Evolutionary conservation across 331 rosid species (phyloP), one percentile per base, ranked within the genome.

Genomic region (Spiraea crenata): DNA sequence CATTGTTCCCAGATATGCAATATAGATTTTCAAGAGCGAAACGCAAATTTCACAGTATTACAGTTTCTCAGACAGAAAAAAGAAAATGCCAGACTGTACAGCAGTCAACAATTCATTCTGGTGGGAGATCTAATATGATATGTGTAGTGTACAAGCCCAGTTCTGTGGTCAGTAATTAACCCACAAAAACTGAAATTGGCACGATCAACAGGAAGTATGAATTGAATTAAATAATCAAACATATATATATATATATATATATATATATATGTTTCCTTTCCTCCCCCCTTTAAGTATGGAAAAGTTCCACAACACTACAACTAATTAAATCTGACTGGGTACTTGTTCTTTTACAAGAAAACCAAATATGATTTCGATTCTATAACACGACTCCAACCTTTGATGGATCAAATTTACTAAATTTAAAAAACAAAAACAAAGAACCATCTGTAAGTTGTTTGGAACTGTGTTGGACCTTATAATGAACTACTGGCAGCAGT

Each of bases 401-500:
- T 48, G 9, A 17, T 50, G 46, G 60, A 54, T 55, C 13, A 44
- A 44, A 15, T 55, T 25, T 70, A 15, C 17, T 56, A 44, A 42
- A 31, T 34, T 49, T 49, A 10, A 7, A 16, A 55, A 52, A n/a
- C 4, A 61, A 39, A 61, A 25, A 38, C 49, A 48, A 51, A 39
- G 40, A 25, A 38, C 49, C 61, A 51, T 19, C 45, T 39, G 46
- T 7, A 49, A 51, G 49, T 76, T 25, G 42, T 51, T 8, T 42
- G 49, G 42, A 31, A 25, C 48, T 57, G 57, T 17, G 35, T 48
- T 49, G 56, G 48, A 37, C 63, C 46, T 4, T 15, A 64, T 71
- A 10, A 31, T 68, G 39, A 49, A n/a, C 57, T 51, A 41, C 34
- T n/a, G 54, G 50, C 35, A 66, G 60, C 17, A 64, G 67, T 46